Evolutionary conservation across 192 early-diverging fungal species (phyloP), one percentile per base, ranked within the genome.

Genomic region (Phycomyces nitens): DNA sequence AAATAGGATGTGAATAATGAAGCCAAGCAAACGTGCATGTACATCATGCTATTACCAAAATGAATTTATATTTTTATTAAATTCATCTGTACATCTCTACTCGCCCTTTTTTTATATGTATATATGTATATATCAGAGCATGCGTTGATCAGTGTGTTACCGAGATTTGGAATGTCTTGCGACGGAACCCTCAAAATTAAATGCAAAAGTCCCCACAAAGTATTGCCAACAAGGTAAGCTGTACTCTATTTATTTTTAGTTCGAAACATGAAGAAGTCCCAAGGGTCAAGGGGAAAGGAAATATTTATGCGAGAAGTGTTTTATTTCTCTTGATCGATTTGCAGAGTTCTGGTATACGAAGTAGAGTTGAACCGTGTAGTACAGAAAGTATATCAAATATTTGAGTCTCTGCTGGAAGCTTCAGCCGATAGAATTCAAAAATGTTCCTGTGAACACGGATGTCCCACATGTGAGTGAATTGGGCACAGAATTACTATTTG

Each of bases 401-500:
- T 80, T 64, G 69, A 62, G 14, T 54, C 68, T 1, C 11, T 86
- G 15, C 10, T 83, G 20, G n/a, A 43, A 22, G 50, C 50, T 2
- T 75, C 81, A 5, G 22, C 51, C 20, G 53, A 73, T 41, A 62
- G 64, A 23, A 74, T 84, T 16, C 70, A 69, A 23, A 34, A 29
- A 15, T 86, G 84, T 62, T 18, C 43, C 2, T 86, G 84, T 57
- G 64, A 65, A 56, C 62, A 60, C 14, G 81, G 80, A 1, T 85
- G 83, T 78, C 73, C 75, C 18, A 56, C 49, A 26, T 85, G 83
- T 79, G 78, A 55, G n/a, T n/a, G n/a, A n/a, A n/a, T n/a, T n/a
- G n/a, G n/a, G n/a, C n/a, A n/a, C n/a, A n/a, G n/a, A n/a, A 27
- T 42, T 52, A 24, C 20, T 26, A 5, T 40, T 42, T 9, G 43